Evolutionary conservation across 73 alveolate genomes (phyloP).

Genomic region (Paraurostyla sp.): DNA sequence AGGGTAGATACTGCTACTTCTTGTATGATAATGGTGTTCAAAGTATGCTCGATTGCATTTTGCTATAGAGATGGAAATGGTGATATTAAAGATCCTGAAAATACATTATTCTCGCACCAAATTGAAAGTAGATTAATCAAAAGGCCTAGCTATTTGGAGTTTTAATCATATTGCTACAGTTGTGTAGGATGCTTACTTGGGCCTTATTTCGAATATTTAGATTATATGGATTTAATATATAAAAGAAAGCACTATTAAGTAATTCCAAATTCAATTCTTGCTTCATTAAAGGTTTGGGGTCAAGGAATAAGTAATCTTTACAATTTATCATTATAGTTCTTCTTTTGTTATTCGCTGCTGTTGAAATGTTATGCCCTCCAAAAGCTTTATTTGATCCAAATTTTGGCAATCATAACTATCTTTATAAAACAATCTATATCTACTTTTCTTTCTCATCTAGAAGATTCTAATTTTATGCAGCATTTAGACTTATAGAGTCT

Average conservation of each 20-base stretch:
- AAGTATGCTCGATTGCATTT: conserved; percentile 26
- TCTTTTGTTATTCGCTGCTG: conserved; percentile 63
- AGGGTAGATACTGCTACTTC: conserved; percentile 34
- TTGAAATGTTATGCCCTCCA: conserved; percentile 65
- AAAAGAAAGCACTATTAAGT: conserved; percentile 76
- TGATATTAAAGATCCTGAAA: not conserved
- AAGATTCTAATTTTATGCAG: conserved; percentile 76
- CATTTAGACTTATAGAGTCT: conserved; percentile 72
- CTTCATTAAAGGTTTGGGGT: conserved; percentile 71
- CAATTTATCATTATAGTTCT: not conserved
- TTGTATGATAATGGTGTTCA: conserved; percentile 20
- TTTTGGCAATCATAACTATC: conserved; percentile 67
- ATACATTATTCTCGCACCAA: conserved; percentile 43
- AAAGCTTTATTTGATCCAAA: conserved; percentile 70
- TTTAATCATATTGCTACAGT: conserved; percentile 83
- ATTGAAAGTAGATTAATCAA: conserved; percentile 71
- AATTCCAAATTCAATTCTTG: conserved; percentile 77
- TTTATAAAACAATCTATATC: conserved; percentile 11
- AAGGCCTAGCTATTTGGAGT: conserved; percentile 79
- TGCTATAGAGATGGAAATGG: conserved; percentile 41
- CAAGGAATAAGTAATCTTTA: conserved; percentile 11
- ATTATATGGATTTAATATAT: conserved; percentile 80
- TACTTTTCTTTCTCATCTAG: conserved; percentile 60
- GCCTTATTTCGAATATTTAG: conserved; percentile 95
- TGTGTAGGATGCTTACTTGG: conserved; percentile 78